phyloP scores from a whole-genome alignment of 192 early-diverging fungal genomes.

The Backusella morwellensis region DNA sequence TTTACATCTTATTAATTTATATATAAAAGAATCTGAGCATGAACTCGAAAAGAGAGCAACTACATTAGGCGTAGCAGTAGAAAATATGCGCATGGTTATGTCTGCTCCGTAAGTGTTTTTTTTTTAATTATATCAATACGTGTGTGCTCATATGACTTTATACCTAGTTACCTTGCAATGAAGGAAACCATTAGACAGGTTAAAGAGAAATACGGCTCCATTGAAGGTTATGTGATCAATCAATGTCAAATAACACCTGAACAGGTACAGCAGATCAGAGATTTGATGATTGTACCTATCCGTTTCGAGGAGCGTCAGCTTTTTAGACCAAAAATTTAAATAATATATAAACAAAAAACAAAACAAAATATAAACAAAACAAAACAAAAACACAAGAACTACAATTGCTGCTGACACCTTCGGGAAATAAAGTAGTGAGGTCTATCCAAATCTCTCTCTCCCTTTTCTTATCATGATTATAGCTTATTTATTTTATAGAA shows the following conservation, averaged over 20 bases:
- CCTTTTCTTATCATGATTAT: no score
- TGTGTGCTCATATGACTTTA: background rate
- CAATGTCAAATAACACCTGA: constrained; percentile 39
- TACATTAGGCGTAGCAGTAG: constrained; percentile 16
- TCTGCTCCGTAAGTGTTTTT: constrained; percentile 26
- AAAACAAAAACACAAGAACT: no score
- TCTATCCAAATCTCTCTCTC: no score
- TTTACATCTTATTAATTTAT: background rate
- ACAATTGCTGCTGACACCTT: no score
- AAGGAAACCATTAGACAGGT: constrained; percentile 41
- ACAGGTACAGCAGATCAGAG: constrained; percentile 37
- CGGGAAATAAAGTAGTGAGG: no score
- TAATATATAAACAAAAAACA: background rate
- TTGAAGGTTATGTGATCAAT: constrained; percentile 41
- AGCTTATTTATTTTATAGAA: no score
- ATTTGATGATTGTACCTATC: constrained; percentile 43
- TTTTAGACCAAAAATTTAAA: constrained; percentile 13
- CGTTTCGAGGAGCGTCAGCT: constrained; percentile 37
- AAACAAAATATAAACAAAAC: background rate
- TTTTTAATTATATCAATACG: background rate
- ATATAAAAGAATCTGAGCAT: constrained; percentile 18
- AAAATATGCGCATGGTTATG: constrained; percentile 34
- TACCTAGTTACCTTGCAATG: constrained; percentile 27
- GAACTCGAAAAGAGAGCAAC: constrained; percentile 26
- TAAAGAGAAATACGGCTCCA: constrained; percentile 46